Evolutionary conservation across 139 green algal species (phyloP).

Genomic region (Asterochloris erici): DNA sequence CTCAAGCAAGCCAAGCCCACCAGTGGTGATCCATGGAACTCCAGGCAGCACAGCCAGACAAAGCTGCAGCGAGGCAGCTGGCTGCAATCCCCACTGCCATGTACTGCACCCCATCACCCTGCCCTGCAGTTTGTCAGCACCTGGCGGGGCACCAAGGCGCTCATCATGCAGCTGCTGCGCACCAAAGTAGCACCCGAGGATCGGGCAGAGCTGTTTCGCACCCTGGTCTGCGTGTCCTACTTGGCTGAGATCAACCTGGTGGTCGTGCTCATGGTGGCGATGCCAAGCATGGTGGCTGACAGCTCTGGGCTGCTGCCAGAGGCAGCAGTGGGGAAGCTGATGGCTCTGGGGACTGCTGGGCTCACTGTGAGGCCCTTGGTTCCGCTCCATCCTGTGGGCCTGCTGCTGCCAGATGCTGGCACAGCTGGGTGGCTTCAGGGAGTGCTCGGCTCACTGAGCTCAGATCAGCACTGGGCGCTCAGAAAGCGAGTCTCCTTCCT

Average conservation of each 20-base stretch:
- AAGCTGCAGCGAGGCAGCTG: too few species aligned
- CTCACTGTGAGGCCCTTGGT: constrained; percentile 1
- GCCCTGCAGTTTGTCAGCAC: constrained; percentile 11
- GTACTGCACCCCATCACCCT: background rate
- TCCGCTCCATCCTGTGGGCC: too few species aligned
- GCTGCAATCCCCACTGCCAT: background rate
- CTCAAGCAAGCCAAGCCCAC: too few species aligned
- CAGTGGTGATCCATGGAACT: too few species aligned
- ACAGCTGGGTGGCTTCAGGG: too few species aligned
- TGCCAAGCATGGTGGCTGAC: constrained; percentile 19
- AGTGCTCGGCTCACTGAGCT: too few species aligned
- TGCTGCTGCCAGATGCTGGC: too few species aligned
- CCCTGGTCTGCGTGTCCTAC: constrained; percentile 19
- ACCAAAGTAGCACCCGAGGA: constrained; percentile 14
- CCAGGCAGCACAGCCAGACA: too few species aligned
- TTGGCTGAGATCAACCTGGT: constrained; percentile 21
- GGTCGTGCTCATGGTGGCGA: constrained; percentile 19
- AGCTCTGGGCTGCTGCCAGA: constrained; percentile 11
- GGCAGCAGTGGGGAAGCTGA: constrained; percentile 1
- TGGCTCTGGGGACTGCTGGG: constrained; percentile 15
- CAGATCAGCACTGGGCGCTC: too few species aligned
- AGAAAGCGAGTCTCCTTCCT: too few species aligned
- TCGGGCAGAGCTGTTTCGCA: constrained; percentile 5
- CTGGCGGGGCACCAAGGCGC: constrained; percentile 3
- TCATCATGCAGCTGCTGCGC: constrained; percentile 15